Percentiles rank a stretch among this genome's conserved stretches.
phyloP scores from a whole-genome alignment of 345 rosid genomes.

The Melastoma malabathricum region DNA sequence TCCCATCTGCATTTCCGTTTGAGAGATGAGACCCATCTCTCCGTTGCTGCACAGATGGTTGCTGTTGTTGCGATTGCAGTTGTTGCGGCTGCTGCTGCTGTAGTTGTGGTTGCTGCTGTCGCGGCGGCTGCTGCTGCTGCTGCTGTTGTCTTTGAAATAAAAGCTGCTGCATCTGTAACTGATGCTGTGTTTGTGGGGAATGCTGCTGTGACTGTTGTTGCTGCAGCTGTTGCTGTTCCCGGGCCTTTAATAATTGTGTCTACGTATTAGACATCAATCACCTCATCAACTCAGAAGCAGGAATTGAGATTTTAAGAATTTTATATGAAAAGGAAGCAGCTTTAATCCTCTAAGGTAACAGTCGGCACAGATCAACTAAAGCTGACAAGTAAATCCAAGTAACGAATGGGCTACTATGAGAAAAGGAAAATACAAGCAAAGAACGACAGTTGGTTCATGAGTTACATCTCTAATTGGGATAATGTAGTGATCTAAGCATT shows the following conservation, averaged over 20 bases:
- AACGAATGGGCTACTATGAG: too few relatives aligned
- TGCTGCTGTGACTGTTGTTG: constrained; percentile 56
- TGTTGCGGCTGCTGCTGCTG: constrained; percentile 43
- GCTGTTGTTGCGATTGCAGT: constrained; percentile 42
- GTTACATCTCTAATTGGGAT: too few relatives aligned
- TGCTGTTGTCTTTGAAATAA: constrained; percentile 36
- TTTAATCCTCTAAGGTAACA: background rate
- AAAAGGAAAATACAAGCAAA: too few relatives aligned
- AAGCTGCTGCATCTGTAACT: constrained; percentile 39
- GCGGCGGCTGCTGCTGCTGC: constrained; percentile 39
- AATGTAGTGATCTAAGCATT: too few relatives aligned
- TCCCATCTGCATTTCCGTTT: constrained; percentile 74
- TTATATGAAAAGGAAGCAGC: background rate
- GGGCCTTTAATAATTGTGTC: constrained; percentile 30
- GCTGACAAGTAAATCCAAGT: too few relatives aligned
- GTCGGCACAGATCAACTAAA: too few relatives aligned
- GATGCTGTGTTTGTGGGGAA: constrained; percentile 34
- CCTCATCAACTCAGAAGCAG: background rate
- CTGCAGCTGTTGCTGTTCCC: constrained; percentile 44
- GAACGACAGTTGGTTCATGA: too few relatives aligned
- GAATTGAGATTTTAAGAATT: too few relatives aligned
- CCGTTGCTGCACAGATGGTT: constrained; percentile 35
- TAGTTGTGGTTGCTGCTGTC: constrained; percentile 26
- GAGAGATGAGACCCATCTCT: constrained; percentile 69
- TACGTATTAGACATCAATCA: constrained; percentile 13